Base-by-base conservation (phyloP, 1,284 basidiomycete genomes). In the Ganoderma boninense region DNA sequence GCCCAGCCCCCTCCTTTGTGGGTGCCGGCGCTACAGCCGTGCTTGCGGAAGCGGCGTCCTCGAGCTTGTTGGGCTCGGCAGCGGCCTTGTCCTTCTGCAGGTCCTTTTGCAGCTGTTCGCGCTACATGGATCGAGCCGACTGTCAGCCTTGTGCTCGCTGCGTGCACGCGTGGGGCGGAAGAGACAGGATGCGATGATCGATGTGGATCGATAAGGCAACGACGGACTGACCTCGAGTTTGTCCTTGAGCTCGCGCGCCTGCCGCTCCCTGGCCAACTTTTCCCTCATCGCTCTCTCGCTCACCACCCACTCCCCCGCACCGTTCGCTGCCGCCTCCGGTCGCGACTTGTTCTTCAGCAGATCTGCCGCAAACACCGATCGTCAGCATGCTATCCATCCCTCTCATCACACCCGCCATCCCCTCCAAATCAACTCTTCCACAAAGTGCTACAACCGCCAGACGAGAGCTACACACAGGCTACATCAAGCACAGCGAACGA, bases 321-420 rank as follows among this genome's bases (percentile, higher is more conserved):
- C 89, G 49, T 84, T 81, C 6, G 92, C 90, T 42, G 93, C 93
- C 5, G 85, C 83, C 76, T 93, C 90, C 2, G 94, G 94, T 64
- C 90, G 85, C 23, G 90, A 90, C 83, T 95, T 95, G 82, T 94
- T 92, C 82, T 91, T 91, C 70, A 96, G 82, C 69, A 96, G 79
- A 81, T 95, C 92, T 93, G 77, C 66, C 38, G 32, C 57, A 70
- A 68, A 62, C 32, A 54, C 54, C 68, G 44, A 59, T 59, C 49
- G 74, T 80, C 77, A 80, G 78, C 75, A 75, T 68, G 69, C 69
- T 65, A 46, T 64, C 72, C 26, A 65, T 32, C 18, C 62, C 61
- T 46, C 38, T 20, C 73, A 66, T 68, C 69, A 42, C 73, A 77
- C 75, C 72, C 77, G 77, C 78, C 77, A 71, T 67, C 65, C 68